Evolutionary conservation across 371 early-diverging fungal species (phyloP), one percentile per base, ranked within the genome.

Genomic region (Vairimorpha ceranae): DNA sequence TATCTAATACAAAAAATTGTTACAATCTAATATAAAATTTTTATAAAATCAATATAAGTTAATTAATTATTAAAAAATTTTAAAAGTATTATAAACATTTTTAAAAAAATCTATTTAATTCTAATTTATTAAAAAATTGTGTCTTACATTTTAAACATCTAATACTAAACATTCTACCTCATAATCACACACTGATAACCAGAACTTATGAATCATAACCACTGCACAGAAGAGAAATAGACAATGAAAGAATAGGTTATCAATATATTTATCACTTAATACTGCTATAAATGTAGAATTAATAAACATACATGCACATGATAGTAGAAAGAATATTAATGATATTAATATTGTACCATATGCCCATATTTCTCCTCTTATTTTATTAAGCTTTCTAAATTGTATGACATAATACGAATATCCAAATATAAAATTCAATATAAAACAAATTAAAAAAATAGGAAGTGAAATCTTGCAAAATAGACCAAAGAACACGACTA

Each of bases 191-290:
- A 70, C 70, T 63, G 77, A 76, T 46, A 77, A 51, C 82, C 82
- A 81, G 38, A 66, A 81, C 35, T 81, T 81, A 67, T 81, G 82
- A 15, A 70, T 45, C 82, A 81, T 78, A 35, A 81, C 66, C 15
- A 78, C 45, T 29, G 75, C 30, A 27, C 75, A 72, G 36, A 78
- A 71, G 14, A 61, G 67, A 63, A 67, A 78, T 14, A 78, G 46
- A 52, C 64, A 54, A 27, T 64, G 58, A 30, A 81, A 76, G 54
- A 81, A 81, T 10, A 78, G 32, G 36, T 58, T 68, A 70, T 81
- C 82, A 10, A 81, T 59, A 67, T 78, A 79, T 43, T 70, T 65
- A 38, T 77, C 74, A 54, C 67, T 65, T 15, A 76, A 23, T 23
- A 38, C 17, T 0, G 68, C 77, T 38, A 81, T 71, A 41, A 65